A percentile compares a stretch with the other conserved stretches of the same genome.
phyloP scores from a whole-genome alignment of 306 rosid species.

The Castanopsis chinensis region DNA sequence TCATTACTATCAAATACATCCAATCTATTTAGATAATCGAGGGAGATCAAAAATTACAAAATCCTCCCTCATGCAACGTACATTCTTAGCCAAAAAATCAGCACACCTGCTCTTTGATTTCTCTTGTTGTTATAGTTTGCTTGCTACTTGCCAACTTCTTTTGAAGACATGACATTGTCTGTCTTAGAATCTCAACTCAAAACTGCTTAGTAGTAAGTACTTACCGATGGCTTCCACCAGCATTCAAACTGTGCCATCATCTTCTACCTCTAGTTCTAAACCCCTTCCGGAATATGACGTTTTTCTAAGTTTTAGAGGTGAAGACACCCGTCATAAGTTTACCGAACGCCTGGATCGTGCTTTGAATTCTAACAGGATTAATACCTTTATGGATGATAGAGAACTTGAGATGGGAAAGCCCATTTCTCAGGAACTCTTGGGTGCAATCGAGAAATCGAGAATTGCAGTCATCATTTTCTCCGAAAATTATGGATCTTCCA shows the following conservation, averaged over 20 bases:
- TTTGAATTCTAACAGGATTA: background rate
- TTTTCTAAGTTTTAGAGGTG: constrained; percentile 10
- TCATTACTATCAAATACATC: no score
- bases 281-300: constrained; percentile 3
- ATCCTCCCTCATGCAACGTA: no score
- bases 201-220: no score
- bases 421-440: background rate
- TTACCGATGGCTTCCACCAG: background rate
- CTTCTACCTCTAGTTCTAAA: background rate
- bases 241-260: background rate
- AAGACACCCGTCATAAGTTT: constrained; percentile 6
- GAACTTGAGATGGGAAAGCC: background rate
- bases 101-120: no score
- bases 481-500: background rate
- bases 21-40: no score
- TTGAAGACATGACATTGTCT: no score
- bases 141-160: no score
- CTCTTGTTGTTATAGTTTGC: no score
- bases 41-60: no score
- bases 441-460: constrained; percentile 10
- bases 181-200: no score
- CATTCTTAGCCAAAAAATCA: no score
- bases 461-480: constrained; percentile 14
- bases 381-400: background rate
- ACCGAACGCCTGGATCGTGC: background rate